Evolutionary conservation across 345 rosid species (phyloP).

Genomic region (Stellera chamaejasme): DNA sequence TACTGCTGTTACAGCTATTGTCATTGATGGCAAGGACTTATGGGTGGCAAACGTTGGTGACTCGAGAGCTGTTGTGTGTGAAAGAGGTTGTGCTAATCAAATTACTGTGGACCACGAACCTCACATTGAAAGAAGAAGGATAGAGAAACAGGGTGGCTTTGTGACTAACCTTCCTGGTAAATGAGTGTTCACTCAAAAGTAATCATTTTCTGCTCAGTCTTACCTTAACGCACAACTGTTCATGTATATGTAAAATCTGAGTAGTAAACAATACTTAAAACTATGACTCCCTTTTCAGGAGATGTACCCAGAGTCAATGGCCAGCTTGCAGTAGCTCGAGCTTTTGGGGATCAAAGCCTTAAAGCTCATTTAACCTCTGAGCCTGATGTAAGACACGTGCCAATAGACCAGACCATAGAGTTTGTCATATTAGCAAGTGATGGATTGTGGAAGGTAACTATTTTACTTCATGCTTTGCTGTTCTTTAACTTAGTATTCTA

Average conservation of each 20-base stretch:
- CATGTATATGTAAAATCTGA: too few species aligned
- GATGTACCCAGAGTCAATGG: conserved; percentile 60
- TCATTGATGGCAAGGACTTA: conserved; percentile 49
- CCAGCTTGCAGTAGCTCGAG: conserved; percentile 54
- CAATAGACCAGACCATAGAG: conserved; percentile 31
- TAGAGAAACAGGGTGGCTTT: conserved; percentile 49
- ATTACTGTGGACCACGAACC: conserved; percentile 53
- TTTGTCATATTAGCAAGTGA: conserved; percentile 51
- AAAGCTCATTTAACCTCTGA: conserved; percentile 57
- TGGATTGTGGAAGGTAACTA: conserved; percentile 51
- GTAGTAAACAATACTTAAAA: conserved; percentile 2
- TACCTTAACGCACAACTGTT: too few species aligned
- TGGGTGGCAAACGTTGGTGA: conserved; percentile 63
- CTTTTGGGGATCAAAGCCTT: conserved; percentile 55
- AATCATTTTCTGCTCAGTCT: background rate
- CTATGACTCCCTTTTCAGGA: conserved; percentile 27
- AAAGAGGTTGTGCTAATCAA: conserved; percentile 48
- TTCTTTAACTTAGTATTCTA: too few species aligned
- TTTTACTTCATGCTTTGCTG: too few species aligned
- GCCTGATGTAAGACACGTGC: conserved; percentile 41
- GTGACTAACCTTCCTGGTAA: conserved; percentile 48
- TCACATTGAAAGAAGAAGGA: conserved; percentile 31
- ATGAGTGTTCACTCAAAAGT: background rate
- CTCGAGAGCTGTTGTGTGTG: conserved; percentile 51
- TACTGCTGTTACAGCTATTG: conserved; percentile 55